phyloP scores from a whole-genome alignment of 73 alveolate genomes.

The Paramecium octaurelia region DNA sequence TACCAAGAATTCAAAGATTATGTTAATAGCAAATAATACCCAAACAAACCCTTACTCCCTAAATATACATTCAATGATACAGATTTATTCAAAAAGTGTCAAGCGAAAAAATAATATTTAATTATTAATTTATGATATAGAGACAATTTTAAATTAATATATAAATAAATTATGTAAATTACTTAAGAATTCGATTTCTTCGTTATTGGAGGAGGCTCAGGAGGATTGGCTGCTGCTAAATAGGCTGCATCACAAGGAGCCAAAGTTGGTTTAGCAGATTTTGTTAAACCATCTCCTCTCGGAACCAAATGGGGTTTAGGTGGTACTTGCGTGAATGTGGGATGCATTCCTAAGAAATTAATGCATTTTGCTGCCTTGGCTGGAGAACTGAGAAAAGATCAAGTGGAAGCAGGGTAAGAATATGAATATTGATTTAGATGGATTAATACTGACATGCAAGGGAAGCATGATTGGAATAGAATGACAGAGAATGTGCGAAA shows the following conservation, averaged over 20 bases:
- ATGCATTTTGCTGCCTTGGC: constrained; percentile 96
- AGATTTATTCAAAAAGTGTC: neutral
- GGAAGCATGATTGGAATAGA: constrained; percentile 85
- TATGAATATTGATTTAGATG: neutral
- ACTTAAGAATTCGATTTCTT: neutral
- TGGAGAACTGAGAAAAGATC: constrained; percentile 80
- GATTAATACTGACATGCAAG: constrained; percentile 51
- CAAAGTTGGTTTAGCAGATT: constrained; percentile 97
- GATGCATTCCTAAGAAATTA: constrained; percentile 99
- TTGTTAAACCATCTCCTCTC: constrained; percentile 93
- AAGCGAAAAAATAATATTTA: neutral
- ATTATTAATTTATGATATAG: neutral
- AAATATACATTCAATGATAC: neutral
- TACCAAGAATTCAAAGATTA: neutral
- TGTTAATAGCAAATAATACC: neutral
- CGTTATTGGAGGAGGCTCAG: neutral
- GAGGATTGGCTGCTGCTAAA: neutral
- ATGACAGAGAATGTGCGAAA: constrained; percentile 85
- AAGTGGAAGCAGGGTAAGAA: constrained; percentile 77
- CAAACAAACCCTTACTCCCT: neutral
- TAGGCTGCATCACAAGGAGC: constrained; percentile 67
- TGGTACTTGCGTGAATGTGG: constrained; percentile 99
- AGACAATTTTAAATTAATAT: neutral
- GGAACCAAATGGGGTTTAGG: constrained; percentile 94
- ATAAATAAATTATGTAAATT: neutral